Evolutionary conservation across 75 land plant species (phyloP).

Genomic region (Pinus taeda): DNA sequence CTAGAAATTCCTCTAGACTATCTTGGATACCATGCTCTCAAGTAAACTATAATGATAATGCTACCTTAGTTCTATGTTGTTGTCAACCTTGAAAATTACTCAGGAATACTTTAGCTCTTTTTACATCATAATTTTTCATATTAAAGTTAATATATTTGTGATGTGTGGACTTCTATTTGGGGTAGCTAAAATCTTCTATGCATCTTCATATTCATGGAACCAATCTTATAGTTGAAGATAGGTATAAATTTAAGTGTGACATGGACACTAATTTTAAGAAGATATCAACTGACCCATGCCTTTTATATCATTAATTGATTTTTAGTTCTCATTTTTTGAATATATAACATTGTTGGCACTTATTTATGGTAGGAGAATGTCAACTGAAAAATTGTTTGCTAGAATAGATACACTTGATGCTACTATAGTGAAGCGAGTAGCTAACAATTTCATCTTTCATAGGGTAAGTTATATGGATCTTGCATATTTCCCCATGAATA

Average conservation of each 20-base stretch:
- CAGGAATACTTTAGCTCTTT: too few relatives aligned
- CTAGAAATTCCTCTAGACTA: too few relatives aligned
- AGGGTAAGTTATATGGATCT: conserved; percentile 32
- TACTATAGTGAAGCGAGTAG: conserved; percentile 88
- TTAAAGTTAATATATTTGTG: too few relatives aligned
- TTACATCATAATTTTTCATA: too few relatives aligned
- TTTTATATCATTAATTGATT: too few relatives aligned
- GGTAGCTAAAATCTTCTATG: conserved; percentile 78
- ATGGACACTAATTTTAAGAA: too few relatives aligned
- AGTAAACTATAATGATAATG: too few relatives aligned
- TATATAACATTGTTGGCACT: conserved; percentile 43
- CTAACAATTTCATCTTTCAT: conserved; percentile 81
- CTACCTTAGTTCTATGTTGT: too few relatives aligned
- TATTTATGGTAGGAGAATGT: conserved; percentile 91
- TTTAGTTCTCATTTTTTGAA: too few relatives aligned
- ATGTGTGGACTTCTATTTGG: not conserved
- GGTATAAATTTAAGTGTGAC: not conserved
- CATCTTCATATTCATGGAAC: conserved; percentile 86
- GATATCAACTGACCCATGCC: too few relatives aligned
- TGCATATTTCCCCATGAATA: not conserved
- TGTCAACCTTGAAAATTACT: too few relatives aligned
- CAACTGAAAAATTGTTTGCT: conserved; percentile 84
- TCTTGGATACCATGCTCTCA: too few relatives aligned
- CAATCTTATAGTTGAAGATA: conserved; percentile 85
- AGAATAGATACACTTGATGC: conserved; percentile 95